These are phyloP conservation scores for Auxenochlorella pyrenoidosa DNA, from an alignment of 139 green algal species.

Conservation along the genomic window DNA sequence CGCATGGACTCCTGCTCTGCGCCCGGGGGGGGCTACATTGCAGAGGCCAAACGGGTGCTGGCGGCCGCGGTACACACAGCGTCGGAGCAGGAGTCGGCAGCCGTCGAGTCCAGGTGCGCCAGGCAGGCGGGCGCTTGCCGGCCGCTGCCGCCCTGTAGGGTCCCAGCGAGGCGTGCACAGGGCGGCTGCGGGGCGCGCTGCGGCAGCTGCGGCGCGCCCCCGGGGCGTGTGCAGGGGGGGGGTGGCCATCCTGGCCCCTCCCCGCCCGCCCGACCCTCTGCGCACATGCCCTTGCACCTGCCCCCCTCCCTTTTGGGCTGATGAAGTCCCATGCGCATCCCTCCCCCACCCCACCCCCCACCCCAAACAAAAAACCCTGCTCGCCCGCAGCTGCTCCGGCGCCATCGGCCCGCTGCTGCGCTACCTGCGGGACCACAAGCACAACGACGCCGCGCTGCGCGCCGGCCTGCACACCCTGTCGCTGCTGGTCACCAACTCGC, in stretches of 20 bases:
- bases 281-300: too few species aligned
- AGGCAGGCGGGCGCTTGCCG: background rate
- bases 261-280: too few species aligned
- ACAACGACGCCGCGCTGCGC: constrained; percentile 31
- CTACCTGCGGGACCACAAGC: constrained; percentile 28
- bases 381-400: constrained; percentile 32
- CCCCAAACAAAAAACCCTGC: too few species aligned
- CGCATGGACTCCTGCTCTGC: background rate
- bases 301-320: too few species aligned
- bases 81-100: constrained; percentile 3
- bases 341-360: too few species aligned
- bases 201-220: too few species aligned
- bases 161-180: too few species aligned
- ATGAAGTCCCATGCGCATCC: too few species aligned
- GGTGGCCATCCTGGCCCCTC: too few species aligned
- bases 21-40: constrained; percentile 43
- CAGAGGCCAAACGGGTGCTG: constrained; percentile 52
- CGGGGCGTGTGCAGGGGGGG: too few species aligned
- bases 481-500: constrained; percentile 51
- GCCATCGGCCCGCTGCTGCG: constrained; percentile 55
- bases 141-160: too few species aligned
- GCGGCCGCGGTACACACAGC: constrained; percentile 33
- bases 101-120: constrained; percentile 29
- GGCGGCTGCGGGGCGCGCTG: too few species aligned
- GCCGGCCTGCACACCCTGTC: constrained; percentile 43